Evolutionary conservation across 225 moss, liverwort and hornwort species (phyloP).

Genomic region (Pseudisothecium myosuroides): DNA sequence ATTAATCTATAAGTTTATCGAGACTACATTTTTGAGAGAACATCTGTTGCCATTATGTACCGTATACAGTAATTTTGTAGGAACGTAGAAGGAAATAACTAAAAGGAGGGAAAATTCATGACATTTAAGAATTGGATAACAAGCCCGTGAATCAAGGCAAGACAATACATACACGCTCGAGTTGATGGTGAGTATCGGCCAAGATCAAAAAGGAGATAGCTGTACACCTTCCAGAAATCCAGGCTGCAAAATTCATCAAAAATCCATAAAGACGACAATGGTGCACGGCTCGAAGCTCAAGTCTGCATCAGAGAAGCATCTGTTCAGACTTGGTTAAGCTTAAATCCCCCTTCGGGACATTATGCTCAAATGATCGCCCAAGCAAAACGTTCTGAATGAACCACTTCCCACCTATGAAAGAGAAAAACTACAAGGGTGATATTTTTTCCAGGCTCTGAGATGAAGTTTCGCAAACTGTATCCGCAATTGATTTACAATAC

Average conservation of each 20-base stretch:
- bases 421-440: background rate
- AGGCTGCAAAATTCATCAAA: background rate
- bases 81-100: background rate
- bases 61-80: background rate
- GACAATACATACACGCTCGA: background rate
- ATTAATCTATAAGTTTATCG: no score
- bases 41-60: background rate
- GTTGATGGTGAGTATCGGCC: background rate
- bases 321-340: background rate
- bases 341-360: background rate
- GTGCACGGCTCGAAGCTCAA: background rate
- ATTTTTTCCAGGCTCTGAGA: constrained; percentile 9
- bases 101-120: no score
- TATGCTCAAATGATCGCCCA: background rate
- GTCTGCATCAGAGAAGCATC: background rate
- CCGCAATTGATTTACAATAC: constrained; percentile 3
- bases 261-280: background rate
- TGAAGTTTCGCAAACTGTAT: background rate
- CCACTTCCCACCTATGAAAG: background rate
- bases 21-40: background rate
- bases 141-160: background rate
- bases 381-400: background rate
- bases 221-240: background rate
- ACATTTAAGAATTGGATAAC: background rate
- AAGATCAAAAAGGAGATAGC: background rate